Evolutionary conservation across 2,329 filamentous ascomycete species (phyloP).

Genomic region (Fusarium duplospermum): DNA sequence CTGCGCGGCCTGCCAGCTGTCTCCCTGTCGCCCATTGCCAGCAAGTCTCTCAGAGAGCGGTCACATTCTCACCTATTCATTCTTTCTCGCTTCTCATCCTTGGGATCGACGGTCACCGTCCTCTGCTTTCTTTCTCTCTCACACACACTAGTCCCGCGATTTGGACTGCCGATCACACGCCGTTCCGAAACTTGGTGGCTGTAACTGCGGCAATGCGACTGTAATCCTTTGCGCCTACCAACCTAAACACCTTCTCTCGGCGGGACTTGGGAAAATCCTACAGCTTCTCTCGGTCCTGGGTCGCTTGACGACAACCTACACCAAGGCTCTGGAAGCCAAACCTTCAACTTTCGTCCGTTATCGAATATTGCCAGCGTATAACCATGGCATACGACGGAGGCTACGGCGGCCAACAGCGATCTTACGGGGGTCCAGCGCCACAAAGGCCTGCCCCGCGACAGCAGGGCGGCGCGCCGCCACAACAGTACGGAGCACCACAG

Average conservation of each 20-base stretch:
- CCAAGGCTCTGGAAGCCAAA: constrained; percentile 4
- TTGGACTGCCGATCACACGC: constrained; percentile 38
- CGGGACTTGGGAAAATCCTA: background rate
- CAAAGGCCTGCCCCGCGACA: constrained; percentile 55
- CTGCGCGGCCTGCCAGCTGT: constrained; percentile 9
- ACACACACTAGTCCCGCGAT: constrained; percentile 30
- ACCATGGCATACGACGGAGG: constrained; percentile 64
- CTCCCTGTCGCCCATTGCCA: constrained; percentile 1
- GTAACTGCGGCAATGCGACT: constrained; percentile 43
- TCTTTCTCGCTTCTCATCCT: background rate
- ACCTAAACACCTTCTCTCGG: background rate
- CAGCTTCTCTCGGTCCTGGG: constrained; percentile 1
- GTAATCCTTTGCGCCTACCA: constrained; percentile 34
- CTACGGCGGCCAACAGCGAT: constrained; percentile 57
- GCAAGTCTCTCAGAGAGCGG: constrained; percentile 10
- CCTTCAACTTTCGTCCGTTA: background rate
- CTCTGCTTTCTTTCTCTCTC: constrained; percentile 10
- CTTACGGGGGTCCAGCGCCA: constrained; percentile 60
- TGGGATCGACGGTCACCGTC: constrained; percentile 20
- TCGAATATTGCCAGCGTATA: constrained; percentile 59
- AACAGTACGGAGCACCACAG: constrained; percentile 52
- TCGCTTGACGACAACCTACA: constrained; percentile 7
- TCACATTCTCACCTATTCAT: background rate
- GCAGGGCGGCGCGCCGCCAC: constrained; percentile 46
- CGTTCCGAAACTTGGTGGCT: constrained; percentile 35